Evolutionary conservation across 2,329 filamentous ascomycete genomes (phyloP).

Genomic region (Fusarium secorum): DNA sequence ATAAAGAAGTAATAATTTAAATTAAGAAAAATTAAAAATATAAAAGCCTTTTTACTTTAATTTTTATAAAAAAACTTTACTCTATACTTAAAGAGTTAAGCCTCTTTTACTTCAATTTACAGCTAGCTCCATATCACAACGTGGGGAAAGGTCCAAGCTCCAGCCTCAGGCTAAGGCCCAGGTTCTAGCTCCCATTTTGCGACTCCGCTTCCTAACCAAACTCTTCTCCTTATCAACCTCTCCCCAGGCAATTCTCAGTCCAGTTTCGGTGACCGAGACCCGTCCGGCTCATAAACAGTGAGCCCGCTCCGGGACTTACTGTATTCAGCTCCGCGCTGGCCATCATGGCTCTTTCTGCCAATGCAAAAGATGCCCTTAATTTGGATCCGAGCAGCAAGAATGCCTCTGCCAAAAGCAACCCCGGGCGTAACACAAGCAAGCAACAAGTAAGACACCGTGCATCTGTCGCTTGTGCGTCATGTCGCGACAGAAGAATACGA

Average conservation of each 20-base stretch:
- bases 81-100: neutral
- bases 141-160: slow-evolving; percentile 34
- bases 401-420: slow-evolving; percentile 42
- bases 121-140: slow-evolving; percentile 6
- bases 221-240: slow-evolving; percentile 19
- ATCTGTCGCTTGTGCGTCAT: slow-evolving; percentile 63
- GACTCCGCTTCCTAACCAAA: slow-evolving; percentile 28
- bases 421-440: slow-evolving; percentile 43
- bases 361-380: slow-evolving; percentile 22
- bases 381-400: slow-evolving; percentile 47
- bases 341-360: slow-evolving; percentile 28
- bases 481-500: slow-evolving; percentile 55
- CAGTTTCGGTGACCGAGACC: neutral
- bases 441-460: slow-evolving; percentile 56
- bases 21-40: too few relatives aligned
- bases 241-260: neutral
- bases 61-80: too few relatives aligned
- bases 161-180: neutral
- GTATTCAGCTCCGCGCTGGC: neutral
- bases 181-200: slow-evolving; percentile 5
- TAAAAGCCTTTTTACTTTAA: too few relatives aligned
- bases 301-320: neutral
- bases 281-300: neutral
- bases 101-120: neutral
- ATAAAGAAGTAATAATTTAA: too few relatives aligned